phyloP scores from a whole-genome alignment of 2,329 filamentous ascomycete genomes.

The Leptographium wingfieldii region DNA sequence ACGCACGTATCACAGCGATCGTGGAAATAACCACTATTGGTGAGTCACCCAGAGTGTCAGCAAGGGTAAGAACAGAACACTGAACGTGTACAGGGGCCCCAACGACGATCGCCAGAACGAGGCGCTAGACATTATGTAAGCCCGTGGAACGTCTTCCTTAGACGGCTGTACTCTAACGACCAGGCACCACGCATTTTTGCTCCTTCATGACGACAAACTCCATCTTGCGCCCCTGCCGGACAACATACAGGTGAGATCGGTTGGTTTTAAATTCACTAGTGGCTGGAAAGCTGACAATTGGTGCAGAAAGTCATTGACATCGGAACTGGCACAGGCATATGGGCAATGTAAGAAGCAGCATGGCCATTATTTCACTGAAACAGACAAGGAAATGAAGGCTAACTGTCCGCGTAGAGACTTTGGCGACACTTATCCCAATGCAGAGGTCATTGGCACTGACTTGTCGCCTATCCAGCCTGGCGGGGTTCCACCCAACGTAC shows the following conservation, averaged over 20 bases:
- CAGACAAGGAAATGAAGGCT: too few species aligned
- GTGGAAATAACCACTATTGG: background rate
- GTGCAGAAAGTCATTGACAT: constrained; percentile 3
- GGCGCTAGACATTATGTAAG: constrained; percentile 18
- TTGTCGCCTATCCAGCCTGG: constrained; percentile 24
- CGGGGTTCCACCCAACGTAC: constrained; percentile 8
- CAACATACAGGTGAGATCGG: background rate
- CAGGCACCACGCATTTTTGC: constrained; percentile 16
- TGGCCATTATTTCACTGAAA: too few species aligned
- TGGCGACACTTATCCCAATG: constrained; percentile 24
- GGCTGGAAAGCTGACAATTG: too few species aligned
- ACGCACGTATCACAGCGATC: background rate
- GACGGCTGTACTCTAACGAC: too few species aligned
- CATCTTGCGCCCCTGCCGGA: constrained; percentile 15
- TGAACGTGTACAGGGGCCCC: constrained; percentile 5
- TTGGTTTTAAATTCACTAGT: too few species aligned
- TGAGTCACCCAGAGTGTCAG: background rate
- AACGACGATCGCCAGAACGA: constrained; percentile 21
- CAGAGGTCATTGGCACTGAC: constrained; percentile 28
- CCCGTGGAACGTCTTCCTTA: background rate
- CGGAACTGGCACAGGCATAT: constrained; percentile 19
- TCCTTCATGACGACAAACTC: constrained; percentile 15
- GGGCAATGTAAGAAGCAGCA: constrained; percentile 21
- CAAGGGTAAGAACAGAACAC: too few species aligned
- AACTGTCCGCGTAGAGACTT: constrained; percentile 23